Evolutionary conservation across 331 rosid species (phyloP), one percentile per base, ranked within the genome.

Genomic region (Malus hybrid): DNA sequence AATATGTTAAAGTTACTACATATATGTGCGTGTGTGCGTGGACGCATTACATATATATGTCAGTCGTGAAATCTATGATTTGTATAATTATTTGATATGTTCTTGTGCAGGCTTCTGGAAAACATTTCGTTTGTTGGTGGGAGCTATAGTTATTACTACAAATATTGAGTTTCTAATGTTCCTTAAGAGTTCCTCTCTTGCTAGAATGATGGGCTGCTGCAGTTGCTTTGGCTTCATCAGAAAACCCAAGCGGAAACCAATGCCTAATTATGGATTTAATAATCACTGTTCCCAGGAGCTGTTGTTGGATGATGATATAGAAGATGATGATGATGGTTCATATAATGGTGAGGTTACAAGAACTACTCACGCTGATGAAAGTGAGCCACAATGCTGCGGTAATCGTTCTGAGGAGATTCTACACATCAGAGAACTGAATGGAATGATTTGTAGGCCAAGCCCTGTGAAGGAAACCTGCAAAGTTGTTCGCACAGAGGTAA

Each of bases 401-500:
- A 91, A 88, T 71, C 87, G 86, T 52, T 89, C 98, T 0, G 97
- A 93, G 83, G 98, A 91, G 39, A 87, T 93, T 79, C 80, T 91
- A 80, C 77, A 8, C 69, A 72, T 80, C 61, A 91, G 90, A 79
- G 85, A 79, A 15, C 87, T 86, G 80, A 85, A 80, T 65, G 98
- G 90, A 73, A 77, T 91, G 96, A 64, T 88, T 75, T 93, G 98
- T 83, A 87, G 98, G 85, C 89, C 74, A 56, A 75, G 80, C 73
- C 98, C 97, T 73, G 98, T 91, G 55, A 91, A 91, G 84, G 96
- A 88, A 81, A 93, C 98, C 46, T 39, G 70, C 76, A 82, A 82
- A 78, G 87, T 86, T 80, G 77, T 88, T 77, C 92, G 98, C 63
- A 69, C 90, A 22, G 98, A 91, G 98, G 98, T 93, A 60, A 60